Conservation (phyloP, 495 filamentous ascomycete genomes). For the Elaphomyces granulatus region DNA sequence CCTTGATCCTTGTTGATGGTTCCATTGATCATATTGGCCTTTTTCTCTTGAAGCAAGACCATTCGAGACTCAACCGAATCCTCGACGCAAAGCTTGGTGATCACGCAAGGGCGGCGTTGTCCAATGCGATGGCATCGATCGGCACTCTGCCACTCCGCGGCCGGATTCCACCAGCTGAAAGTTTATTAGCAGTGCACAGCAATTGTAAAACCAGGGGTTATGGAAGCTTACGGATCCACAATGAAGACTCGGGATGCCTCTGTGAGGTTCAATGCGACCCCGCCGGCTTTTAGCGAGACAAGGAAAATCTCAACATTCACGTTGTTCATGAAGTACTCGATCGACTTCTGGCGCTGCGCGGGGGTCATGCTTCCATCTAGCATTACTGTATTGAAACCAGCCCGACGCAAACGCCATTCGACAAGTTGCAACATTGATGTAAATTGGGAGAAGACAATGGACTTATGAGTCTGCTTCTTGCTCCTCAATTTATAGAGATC, state of each 20-base stretch:
- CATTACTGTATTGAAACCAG: conserved; percentile 96
- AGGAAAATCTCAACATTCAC: conserved; percentile 86
- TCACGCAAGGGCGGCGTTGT: conserved; percentile 82
- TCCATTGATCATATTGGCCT: conserved; percentile 86
- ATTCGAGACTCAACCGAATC: conserved; percentile 92
- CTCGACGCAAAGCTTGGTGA: conserved; percentile 86
- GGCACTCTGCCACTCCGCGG: conserved; percentile 92
- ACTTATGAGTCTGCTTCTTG: conserved; percentile 84
- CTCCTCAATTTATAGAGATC: conserved; percentile 79
- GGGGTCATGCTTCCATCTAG: conserved; percentile 93
- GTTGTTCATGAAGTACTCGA: conserved; percentile 91
- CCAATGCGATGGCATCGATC: conserved; percentile 97
- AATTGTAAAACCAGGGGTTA: background rate
- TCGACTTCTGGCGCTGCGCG: conserved; percentile 76
- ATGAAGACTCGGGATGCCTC: conserved; percentile 92
- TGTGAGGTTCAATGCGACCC: conserved; percentile 87
- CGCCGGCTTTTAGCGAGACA: conserved; percentile 88
- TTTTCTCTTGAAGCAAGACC: conserved; percentile 92
- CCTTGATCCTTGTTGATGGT: conserved; percentile 85
- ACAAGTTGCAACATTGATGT: conserved; percentile 64
- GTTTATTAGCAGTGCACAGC: conserved; percentile 12
- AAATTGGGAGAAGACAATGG: conserved; percentile 61
- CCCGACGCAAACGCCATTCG: conserved; percentile 88
- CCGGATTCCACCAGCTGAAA: conserved; percentile 86
- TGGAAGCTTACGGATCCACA: conserved; percentile 64